Evolutionary conservation across 2,329 filamentous ascomycete species (phyloP), one percentile per base, ranked within the genome.

Genomic region (Cladosporium sp.): DNA sequence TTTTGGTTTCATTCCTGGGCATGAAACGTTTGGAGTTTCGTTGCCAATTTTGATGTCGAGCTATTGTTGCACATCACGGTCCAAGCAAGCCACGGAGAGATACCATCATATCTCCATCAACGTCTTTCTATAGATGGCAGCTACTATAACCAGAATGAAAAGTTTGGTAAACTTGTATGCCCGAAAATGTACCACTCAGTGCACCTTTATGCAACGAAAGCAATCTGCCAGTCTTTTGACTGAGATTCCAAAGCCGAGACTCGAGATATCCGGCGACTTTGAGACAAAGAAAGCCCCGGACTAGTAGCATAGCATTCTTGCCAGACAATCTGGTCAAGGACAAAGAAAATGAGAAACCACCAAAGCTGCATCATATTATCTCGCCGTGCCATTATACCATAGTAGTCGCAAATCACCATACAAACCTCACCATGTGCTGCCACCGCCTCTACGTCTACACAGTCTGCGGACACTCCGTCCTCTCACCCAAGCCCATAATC

Each of bases 371-470:
- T n/a, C 1, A 20, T 22, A 11, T 9, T 5, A 17, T 47, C 15
- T 45, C 14, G 3, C 25, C 15, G 11, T 30, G 17, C 28, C 43
- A n/a, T n/a, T 9, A 4, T 14, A 17, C 25, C 7, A 17, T 11
- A 28, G 15, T 19, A 12, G 6, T 28, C 14, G 1, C 1, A 28
- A 47, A 47, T 3, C 7, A 14, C 12, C 12, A 30, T 17, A 30
- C 9, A 1, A 30, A 3, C 15, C 2, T 19, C 37, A 34, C 17
- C 22, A 79, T 78, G 76, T 78, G 76, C 67, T 76, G 74, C 63
- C 74, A 78, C 64, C 72, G 68, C 39, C 70, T 75, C 34, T 72
- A 69, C 65, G 73, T 78, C 59, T 78, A 75, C 65, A 60, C 71
- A 7, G 70, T 67, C 34, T 78, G 76, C 66, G 76, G 76, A 19